Evolutionary conservation across 2,329 filamentous ascomycete genomes (phyloP).

Genomic region (Curvularia hawaiiensis): DNA sequence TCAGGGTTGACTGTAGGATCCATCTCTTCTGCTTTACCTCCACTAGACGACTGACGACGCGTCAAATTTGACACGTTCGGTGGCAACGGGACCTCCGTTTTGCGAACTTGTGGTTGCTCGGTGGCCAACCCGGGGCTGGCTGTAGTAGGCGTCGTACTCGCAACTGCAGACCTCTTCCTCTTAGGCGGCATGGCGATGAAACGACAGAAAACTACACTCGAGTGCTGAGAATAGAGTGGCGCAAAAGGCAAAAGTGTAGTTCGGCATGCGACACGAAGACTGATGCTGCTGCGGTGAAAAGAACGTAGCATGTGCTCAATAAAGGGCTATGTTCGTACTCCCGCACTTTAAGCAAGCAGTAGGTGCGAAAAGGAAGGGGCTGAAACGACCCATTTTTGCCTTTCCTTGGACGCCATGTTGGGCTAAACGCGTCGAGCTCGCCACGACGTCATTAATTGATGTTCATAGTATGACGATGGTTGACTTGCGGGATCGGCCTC

Average conservation of each 20-base stretch:
- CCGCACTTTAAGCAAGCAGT: conserved; percentile 8
- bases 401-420: conserved; percentile 18
- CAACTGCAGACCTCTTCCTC: conserved; percentile 37
- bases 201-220: conserved; percentile 5
- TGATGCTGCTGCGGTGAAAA: conserved; percentile 20
- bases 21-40: conserved; percentile 23
- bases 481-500: conserved; percentile 14
- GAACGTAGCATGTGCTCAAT: conserved; percentile 37
- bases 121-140: conserved; percentile 12
- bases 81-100: conserved; percentile 34
- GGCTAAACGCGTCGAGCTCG: conserved; percentile 30
- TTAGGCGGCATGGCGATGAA: conserved; percentile 34
- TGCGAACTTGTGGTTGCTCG: conserved; percentile 25
- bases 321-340: conserved; percentile 8
- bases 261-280: conserved; percentile 24
- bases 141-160: conserved; percentile 23
- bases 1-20: conserved; percentile 48
- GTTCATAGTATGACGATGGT: conserved; percentile 20
- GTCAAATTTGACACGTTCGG: conserved; percentile 24
- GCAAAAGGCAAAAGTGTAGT: conserved; percentile 19
- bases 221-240: conserved; percentile 15
- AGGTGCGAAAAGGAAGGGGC: conserved; percentile 1
- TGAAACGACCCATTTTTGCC: conserved; percentile 11
- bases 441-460: conserved; percentile 27
- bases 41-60: conserved; percentile 37